Percentiles rank a stretch among this genome's conserved stretches.
These are phyloP conservation scores for Diplodia seriata DNA, from an alignment of 2,329 filamentous ascomycete species.

Conservation along the genomic window DNA sequence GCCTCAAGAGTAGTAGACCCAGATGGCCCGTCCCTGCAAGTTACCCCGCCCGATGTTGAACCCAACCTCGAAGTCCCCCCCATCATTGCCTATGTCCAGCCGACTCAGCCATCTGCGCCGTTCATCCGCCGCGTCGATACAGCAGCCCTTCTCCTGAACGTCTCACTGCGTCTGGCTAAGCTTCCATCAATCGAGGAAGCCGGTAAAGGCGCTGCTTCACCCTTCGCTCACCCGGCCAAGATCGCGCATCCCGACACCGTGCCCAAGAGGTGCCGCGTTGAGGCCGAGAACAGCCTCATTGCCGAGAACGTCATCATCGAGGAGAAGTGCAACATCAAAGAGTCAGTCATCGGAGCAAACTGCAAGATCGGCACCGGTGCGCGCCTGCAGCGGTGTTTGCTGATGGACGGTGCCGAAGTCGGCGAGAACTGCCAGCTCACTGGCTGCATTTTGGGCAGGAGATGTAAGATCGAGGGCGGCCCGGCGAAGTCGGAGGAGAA, in stretches of 20 bases:
- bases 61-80: constrained; percentile 66
- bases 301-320: constrained; percentile 89
- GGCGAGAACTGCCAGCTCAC: constrained; percentile 85
- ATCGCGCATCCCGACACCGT: constrained; percentile 84
- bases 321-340: constrained; percentile 90
- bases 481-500: constrained; percentile 56
- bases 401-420: constrained; percentile 91
- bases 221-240: constrained; percentile 80
- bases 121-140: constrained; percentile 90
- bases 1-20: constrained; percentile 48
- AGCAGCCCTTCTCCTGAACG: constrained; percentile 77
- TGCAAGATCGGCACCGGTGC: constrained; percentile 88
- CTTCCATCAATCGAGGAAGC: constrained; percentile 73
- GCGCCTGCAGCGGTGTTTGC: constrained; percentile 81
- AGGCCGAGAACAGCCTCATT: constrained; percentile 79
- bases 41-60: constrained; percentile 36
- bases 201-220: constrained; percentile 63
- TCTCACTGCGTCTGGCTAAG: constrained; percentile 87
- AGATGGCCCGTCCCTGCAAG: constrained; percentile 40
- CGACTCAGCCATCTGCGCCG: constrained; percentile 62
- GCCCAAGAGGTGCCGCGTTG: constrained; percentile 80
- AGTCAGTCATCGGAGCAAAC: constrained; percentile 84
- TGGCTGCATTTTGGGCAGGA: constrained; percentile 82
- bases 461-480: constrained; percentile 82
- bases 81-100: constrained; percentile 83